phyloP scores from a whole-genome alignment of 2,329 filamentous ascomycete species.

The Metarhizium sp. region DNA sequence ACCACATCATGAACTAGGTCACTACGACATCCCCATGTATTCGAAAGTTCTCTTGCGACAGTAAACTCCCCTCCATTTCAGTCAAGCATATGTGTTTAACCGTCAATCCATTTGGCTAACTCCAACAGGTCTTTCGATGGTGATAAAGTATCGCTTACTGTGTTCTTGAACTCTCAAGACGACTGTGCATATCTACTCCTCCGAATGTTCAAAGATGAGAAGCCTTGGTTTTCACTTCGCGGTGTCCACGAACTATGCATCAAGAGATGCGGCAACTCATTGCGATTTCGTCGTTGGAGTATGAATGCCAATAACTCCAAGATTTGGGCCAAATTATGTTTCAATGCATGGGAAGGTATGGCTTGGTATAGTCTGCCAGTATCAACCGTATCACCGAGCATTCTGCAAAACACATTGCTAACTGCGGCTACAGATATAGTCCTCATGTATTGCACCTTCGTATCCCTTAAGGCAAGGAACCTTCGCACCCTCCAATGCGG shows the following conservation, averaged over 20 bases:
- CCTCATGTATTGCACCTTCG: slow-evolving; percentile 48
- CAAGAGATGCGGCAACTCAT: slow-evolving; percentile 34
- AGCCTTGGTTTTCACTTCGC: slow-evolving; percentile 36
- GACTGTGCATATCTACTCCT: slow-evolving; percentile 38
- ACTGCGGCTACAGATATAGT: slow-evolving; percentile 39
- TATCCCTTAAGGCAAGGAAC: slow-evolving; percentile 45
- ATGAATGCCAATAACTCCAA: slow-evolving; percentile 30
- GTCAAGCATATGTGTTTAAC: slow-evolving; percentile 1
- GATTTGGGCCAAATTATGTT: slow-evolving; percentile 45
- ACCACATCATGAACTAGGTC: slow-evolving; percentile 32
- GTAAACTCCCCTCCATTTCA: slow-evolving; percentile 21
- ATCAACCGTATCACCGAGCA: background rate
- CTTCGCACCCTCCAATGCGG: slow-evolving; percentile 32
- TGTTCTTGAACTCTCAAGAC: slow-evolving; percentile 36
- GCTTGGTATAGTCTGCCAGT: background rate
- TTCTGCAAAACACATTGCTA: background rate
- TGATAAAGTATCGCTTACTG: slow-evolving; percentile 43
- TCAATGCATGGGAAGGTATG: slow-evolving; percentile 51
- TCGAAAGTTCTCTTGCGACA: slow-evolving; percentile 45
- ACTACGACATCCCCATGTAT: slow-evolving; percentile 34
- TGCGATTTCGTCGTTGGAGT: slow-evolving; percentile 46
- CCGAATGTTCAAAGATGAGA: slow-evolving; percentile 29
- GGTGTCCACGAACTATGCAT: slow-evolving; percentile 48
- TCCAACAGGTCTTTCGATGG: slow-evolving; percentile 41
- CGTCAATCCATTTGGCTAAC: slow-evolving; percentile 3